Conservation (phyloP, 805 yeast species). For the Candida railenensis region DNA sequence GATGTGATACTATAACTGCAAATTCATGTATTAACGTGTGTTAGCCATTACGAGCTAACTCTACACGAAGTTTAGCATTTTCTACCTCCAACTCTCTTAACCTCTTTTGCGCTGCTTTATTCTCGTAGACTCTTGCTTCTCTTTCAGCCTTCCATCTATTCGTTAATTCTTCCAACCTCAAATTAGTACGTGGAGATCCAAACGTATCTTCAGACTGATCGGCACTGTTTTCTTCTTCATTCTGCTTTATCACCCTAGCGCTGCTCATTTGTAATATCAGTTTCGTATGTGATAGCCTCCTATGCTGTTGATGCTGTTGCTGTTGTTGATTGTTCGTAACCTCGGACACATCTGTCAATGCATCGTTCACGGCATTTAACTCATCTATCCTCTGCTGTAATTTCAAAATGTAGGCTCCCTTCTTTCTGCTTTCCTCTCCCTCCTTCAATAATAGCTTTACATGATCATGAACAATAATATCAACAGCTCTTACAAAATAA, state of each 20-base stretch:
- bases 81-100: constrained; percentile 56
- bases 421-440: constrained; percentile 20
- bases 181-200: constrained; percentile 36
- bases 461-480: constrained; percentile 58
- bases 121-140: constrained; percentile 65
- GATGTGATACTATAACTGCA: no score
- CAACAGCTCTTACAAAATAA: constrained; percentile 61
- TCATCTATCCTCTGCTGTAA: constrained; percentile 27
- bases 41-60: constrained; percentile 2
- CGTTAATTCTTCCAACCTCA: constrained; percentile 61
- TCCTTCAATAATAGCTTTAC: constrained; percentile 39
- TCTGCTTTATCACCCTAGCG: constrained; percentile 1
- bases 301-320: background rate
- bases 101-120: constrained; percentile 51
- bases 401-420: constrained; percentile 21
- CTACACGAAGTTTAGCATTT: constrained; percentile 39
- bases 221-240: background rate
- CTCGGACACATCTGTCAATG: constrained; percentile 10
- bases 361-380: constrained; percentile 21
- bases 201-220: background rate
- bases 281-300: background rate
- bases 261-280: background rate
- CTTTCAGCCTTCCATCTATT: constrained; percentile 69
- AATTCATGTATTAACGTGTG: no score
- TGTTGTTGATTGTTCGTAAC: background rate